phyloP scores from a whole-genome alignment of 208 protist genomes.

The Leishmania martiniquensis region DNA sequence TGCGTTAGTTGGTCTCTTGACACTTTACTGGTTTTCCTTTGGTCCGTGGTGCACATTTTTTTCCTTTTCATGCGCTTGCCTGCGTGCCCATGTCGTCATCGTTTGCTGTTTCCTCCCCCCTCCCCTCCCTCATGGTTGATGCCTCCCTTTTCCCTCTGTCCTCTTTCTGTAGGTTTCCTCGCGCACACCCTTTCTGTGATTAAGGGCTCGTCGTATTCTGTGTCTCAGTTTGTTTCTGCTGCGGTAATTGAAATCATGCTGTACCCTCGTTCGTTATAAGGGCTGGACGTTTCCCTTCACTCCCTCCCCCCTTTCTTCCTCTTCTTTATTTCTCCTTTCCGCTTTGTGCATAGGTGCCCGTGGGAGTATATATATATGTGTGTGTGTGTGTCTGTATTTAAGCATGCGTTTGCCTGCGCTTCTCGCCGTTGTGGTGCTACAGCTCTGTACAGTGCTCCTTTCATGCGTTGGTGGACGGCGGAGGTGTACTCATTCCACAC shows the following conservation, averaged over 20 bases:
- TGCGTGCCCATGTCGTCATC: not conserved
- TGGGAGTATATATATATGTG: too few species aligned
- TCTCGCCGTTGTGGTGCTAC: not conserved
- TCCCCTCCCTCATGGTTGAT: not conserved
- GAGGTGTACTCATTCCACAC: too few species aligned
- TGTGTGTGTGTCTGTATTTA: too few species aligned
- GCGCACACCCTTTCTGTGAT: not conserved
- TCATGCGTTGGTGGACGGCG: not conserved
- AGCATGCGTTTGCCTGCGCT: not conserved
- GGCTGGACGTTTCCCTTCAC: not conserved
- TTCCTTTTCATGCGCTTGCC: not conserved
- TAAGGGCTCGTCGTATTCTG: too few species aligned
- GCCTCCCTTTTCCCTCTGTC: not conserved
- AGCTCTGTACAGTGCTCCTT: not conserved
- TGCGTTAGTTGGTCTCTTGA: not conserved
- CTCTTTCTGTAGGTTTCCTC: not conserved
- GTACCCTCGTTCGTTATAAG: not conserved
- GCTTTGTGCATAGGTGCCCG: too few species aligned
- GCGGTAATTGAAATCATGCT: not conserved
- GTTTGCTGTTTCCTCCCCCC: not conserved
- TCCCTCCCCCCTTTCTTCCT: not conserved
- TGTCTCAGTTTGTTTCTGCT: too few species aligned
- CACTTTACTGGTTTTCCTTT: not conserved
- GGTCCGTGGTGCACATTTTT: not conserved
- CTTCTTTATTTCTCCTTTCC: not conserved